Percentiles rank a stretch among this genome's conserved stretches.
Evolutionary conservation across 495 filamentous ascomycete species (phyloP).

Genomic region (Cladorrhinum samala): DNA sequence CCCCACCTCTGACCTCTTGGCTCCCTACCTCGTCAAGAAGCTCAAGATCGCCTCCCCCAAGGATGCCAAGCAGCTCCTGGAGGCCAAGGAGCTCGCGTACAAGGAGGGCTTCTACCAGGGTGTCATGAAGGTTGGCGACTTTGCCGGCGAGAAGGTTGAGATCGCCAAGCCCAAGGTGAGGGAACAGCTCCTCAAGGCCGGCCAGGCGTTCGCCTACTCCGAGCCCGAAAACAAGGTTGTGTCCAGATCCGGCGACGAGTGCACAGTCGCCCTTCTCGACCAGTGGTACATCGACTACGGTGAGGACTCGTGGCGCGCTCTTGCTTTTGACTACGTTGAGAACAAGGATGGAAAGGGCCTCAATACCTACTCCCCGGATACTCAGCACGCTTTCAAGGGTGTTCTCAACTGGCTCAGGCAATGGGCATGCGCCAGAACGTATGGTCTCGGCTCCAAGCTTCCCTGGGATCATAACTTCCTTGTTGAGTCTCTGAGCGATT

Average conservation of each 20-base stretch:
- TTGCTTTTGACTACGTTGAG: slow-evolving; percentile 65
- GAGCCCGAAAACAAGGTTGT: slow-evolving; percentile 88
- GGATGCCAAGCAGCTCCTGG: slow-evolving; percentile 78
- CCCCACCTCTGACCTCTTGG: slow-evolving; percentile 78
- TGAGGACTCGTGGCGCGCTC: slow-evolving; percentile 67
- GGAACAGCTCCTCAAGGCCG: slow-evolving; percentile 67
- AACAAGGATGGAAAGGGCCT: slow-evolving; percentile 56
- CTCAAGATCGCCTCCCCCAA: slow-evolving; percentile 96
- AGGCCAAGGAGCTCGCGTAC: slow-evolving; percentile 95
- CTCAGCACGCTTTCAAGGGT: slow-evolving; percentile 75
- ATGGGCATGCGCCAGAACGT: slow-evolving; percentile 91
- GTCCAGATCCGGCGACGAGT: slow-evolving; percentile 75
- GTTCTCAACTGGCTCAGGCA: slow-evolving; percentile 87
- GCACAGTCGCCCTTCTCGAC: slow-evolving; percentile 82
- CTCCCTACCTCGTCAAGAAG: slow-evolving; percentile 77
- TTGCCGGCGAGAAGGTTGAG: slow-evolving; percentile 79
- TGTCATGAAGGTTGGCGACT: slow-evolving; percentile 82
- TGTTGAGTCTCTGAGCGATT: slow-evolving; percentile 88
- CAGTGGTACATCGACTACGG: slow-evolving; percentile 98
- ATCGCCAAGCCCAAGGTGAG: slow-evolving; percentile 80
- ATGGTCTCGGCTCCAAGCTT: slow-evolving; percentile 87
- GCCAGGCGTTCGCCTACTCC: slow-evolving; percentile 83
- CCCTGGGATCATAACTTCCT: slow-evolving; percentile 92
- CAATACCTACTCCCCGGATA: slow-evolving; percentile 72
- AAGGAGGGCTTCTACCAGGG: slow-evolving; percentile 98